phyloP scores from a whole-genome alignment of 2,329 filamentous ascomycete species.

The Lecanicillium sp. region DNA sequence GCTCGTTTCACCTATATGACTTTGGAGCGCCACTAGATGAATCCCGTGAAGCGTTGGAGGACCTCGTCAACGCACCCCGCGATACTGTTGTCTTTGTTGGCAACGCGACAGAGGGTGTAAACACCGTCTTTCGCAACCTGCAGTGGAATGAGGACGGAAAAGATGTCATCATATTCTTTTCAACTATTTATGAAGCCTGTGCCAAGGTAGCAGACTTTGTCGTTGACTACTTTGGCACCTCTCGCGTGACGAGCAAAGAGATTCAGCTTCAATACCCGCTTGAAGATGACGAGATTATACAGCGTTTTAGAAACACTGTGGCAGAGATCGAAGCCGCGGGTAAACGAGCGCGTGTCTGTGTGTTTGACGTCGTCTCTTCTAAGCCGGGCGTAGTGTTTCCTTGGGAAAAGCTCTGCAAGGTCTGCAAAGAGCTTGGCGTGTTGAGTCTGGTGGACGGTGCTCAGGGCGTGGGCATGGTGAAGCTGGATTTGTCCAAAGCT shows the following conservation, averaged over 20 bases:
- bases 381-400: slow-evolving; percentile 73
- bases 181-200: slow-evolving; percentile 70
- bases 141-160: slow-evolving; percentile 57
- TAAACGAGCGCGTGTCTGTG: slow-evolving; percentile 54
- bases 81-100: slow-evolving; percentile 66
- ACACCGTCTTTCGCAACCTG: slow-evolving; percentile 72
- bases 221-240: slow-evolving; percentile 51
- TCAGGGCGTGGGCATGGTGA: slow-evolving; percentile 74
- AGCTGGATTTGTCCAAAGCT: slow-evolving; percentile 55
- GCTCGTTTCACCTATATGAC: slow-evolving; percentile 66
- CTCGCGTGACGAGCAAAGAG: slow-evolving; percentile 33
- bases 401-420: slow-evolving; percentile 56
- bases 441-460: slow-evolving; percentile 76
- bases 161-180: slow-evolving; percentile 74
- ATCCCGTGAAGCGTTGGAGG: slow-evolving; percentile 55
- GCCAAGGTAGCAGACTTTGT: slow-evolving; percentile 65
- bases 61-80: slow-evolving; percentile 55
- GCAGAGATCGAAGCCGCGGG: slow-evolving; percentile 42
- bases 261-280: slow-evolving; percentile 62
- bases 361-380: slow-evolving; percentile 72
- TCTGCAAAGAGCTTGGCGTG: slow-evolving; percentile 59
- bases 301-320: slow-evolving; percentile 52
- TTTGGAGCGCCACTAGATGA: slow-evolving; percentile 55
- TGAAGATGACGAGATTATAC: slow-evolving; percentile 57
- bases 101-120: slow-evolving; percentile 73